These are phyloP conservation scores for Ustilago bromivora DNA, from an alignment of 1,284 basidiomycete species.

Conservation along the genomic window DNA sequence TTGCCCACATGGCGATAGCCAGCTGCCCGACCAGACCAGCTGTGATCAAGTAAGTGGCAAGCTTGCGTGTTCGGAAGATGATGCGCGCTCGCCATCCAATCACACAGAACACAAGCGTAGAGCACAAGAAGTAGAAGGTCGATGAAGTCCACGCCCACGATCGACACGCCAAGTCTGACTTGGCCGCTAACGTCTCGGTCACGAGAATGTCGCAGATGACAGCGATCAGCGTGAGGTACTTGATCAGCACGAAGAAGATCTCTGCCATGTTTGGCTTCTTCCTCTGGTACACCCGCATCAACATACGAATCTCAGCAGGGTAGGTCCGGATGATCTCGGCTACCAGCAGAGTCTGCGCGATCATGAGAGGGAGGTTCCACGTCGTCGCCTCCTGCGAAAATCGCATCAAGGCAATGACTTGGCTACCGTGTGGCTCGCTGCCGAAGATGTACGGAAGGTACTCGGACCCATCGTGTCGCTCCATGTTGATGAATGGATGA, in stretches of 20 bases:
- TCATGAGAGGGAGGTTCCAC: constrained; percentile 40
- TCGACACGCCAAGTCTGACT: constrained; percentile 21
- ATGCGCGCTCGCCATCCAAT: constrained; percentile 44
- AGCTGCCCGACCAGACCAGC: constrained; percentile 33
- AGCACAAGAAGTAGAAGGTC: constrained; percentile 43
- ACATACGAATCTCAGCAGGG: constrained; percentile 40
- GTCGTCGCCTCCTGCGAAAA: constrained; percentile 26
- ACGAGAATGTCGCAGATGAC: constrained; percentile 35
- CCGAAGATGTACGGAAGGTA: constrained; percentile 30
- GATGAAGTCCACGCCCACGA: constrained; percentile 42
- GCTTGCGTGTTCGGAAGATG: constrained; percentile 24
- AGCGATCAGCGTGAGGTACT: constrained; percentile 36
- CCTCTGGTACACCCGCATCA: constrained; percentile 23
- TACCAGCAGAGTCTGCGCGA: constrained; percentile 37
- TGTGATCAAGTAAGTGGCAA: constrained; percentile 17
- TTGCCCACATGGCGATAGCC: constrained; percentile 35
- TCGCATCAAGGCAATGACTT: constrained; percentile 34
- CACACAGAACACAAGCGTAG: constrained; percentile 35
- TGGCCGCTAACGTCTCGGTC: constrained; percentile 31
- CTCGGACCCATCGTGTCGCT: constrained; percentile 42
- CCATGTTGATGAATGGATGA: constrained; percentile 20
- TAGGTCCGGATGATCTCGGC: constrained; percentile 42
- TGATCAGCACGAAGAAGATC: constrained; percentile 49
- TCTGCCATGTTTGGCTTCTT: constrained; percentile 51
- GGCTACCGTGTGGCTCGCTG: constrained; percentile 13